Conservation (phyloP, 441 rosid species). For the Hura crepitans region DNA sequence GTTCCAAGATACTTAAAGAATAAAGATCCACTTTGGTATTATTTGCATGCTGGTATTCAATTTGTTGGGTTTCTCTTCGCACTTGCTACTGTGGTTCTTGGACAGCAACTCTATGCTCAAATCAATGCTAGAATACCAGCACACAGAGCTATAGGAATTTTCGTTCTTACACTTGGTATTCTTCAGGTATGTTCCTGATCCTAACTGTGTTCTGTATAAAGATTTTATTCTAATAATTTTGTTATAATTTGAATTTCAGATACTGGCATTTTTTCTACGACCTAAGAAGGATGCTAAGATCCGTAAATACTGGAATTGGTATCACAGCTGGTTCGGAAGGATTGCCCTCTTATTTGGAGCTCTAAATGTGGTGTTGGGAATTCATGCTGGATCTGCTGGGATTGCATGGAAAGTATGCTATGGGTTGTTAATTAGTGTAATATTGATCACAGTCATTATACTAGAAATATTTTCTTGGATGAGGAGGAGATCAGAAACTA, state of each 20-base stretch:
- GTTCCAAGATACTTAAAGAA: constrained; percentile 75
- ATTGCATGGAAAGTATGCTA: constrained; percentile 66
- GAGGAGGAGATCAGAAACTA: constrained; percentile 37
- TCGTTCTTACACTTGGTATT: constrained; percentile 55
- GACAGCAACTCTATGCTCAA: constrained; percentile 55
- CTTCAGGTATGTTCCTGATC: constrained; percentile 60
- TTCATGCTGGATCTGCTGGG: constrained; percentile 51
- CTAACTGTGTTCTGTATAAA: neutral
- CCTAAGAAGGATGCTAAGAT: constrained; percentile 71
- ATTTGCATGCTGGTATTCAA: constrained; percentile 64
- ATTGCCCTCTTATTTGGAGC: constrained; percentile 72
- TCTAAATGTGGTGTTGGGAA: constrained; percentile 62
- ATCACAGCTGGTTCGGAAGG: constrained; percentile 83
- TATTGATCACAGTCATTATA: constrained; percentile 45
- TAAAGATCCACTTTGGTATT: constrained; percentile 83
- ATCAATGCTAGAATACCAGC: constrained; percentile 49
- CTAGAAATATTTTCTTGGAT: constrained; percentile 52
- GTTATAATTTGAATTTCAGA: constrained; percentile 31
- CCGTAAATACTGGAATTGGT: constrained; percentile 81
- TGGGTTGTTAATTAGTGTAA: constrained; percentile 53
- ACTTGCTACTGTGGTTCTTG: constrained; percentile 58
- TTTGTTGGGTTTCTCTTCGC: constrained; percentile 68
- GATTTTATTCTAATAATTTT: neutral
- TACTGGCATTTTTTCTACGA: constrained; percentile 72
- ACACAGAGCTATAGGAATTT: constrained; percentile 83